These are phyloP conservation scores for Penicillium aurantiogriseum DNA, from an alignment of 2,329 filamentous ascomycete species.

Conservation along the genomic window DNA sequence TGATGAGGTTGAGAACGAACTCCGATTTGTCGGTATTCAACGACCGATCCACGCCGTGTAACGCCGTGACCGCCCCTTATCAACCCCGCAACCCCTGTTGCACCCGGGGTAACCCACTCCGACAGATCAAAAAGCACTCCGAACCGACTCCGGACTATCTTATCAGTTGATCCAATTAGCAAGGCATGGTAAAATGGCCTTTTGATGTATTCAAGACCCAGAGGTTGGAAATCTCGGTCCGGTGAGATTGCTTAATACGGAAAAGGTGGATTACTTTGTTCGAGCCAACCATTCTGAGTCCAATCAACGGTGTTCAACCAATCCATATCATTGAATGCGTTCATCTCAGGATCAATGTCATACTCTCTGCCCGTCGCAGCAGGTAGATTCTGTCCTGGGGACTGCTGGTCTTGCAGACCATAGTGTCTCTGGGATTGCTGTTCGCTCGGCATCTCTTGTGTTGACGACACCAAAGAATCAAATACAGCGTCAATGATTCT, in stretches of 20 bases:
- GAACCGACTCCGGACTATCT: not conserved
- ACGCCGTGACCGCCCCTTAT: not conserved
- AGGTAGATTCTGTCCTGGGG: too few relatives aligned
- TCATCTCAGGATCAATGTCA: not conserved
- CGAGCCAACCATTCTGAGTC: conserved; percentile 1
- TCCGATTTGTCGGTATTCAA: not conserved
- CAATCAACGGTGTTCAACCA: conserved; percentile 3
- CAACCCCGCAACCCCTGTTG: not conserved
- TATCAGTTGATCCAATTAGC: not conserved
- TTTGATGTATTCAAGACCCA: too few relatives aligned
- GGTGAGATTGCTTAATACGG: not conserved
- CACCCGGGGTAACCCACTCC: not conserved
- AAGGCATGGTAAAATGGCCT: not conserved
- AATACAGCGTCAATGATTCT: not conserved
- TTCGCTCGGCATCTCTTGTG: not conserved
- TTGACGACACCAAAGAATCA: not conserved
- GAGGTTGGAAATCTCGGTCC: not conserved
- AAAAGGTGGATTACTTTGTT: not conserved
- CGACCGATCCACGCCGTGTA: not conserved
- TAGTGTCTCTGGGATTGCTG: not conserved
- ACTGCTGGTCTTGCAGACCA: not conserved
- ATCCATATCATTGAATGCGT: not conserved
- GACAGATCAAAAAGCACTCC: not conserved
- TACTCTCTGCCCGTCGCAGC: not conserved
- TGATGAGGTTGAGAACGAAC: not conserved